Base-by-base conservation (phyloP, 257 asterid genomes). In the Prunella vulgaris region DNA sequence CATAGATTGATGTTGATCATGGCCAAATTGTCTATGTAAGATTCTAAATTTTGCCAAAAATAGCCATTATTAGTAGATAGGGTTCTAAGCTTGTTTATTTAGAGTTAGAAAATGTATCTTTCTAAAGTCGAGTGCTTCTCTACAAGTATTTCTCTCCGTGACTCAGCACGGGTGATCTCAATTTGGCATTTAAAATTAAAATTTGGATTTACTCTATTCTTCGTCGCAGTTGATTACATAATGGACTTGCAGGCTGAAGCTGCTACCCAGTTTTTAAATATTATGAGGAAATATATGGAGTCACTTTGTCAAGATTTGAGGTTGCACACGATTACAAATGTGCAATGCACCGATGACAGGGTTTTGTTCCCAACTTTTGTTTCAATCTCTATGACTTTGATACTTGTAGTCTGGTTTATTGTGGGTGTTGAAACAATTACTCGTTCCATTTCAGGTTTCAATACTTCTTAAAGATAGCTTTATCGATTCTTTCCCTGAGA, bases 401-500 rank as follows among this genome's bases (percentile, higher is more conserved):
- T 32, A 58, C 15, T 17, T 30, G 38, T 33, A 33, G 9, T 28
- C 17, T 32, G n/a, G 40, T 65, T 52, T 59, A 38, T 14, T 22
- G 14, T 58, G 64, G n/a, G 14, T 20, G 10, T 10, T 73, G 71
- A 68, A 69, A 78, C 72, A 46, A 74, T 58, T 56, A 48, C 13
- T 71, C 32, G 37, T 69, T 33, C 48, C 65, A 28, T 79, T 79
- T 70, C 92, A 92, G 98, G 97, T 92, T 60, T 86, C 96, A 10
- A 40, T 93, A 75, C 93, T 93, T 74, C 80, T 93, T 27, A 93
- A 88, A 79, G 98, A 93, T 37, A 93, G 93, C 79, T 93, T 88
- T 65, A 78, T 93, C 10, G 84, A 84, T 68, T 93, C 98, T 53
- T 93, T 90, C 76, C 87, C 91, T 5, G 57, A 8, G 49, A 81